These are phyloP conservation scores for Dryadomyces quercus-mongolicae DNA, from an alignment of 2,329 filamentous ascomycete species.

Conservation along the genomic window DNA sequence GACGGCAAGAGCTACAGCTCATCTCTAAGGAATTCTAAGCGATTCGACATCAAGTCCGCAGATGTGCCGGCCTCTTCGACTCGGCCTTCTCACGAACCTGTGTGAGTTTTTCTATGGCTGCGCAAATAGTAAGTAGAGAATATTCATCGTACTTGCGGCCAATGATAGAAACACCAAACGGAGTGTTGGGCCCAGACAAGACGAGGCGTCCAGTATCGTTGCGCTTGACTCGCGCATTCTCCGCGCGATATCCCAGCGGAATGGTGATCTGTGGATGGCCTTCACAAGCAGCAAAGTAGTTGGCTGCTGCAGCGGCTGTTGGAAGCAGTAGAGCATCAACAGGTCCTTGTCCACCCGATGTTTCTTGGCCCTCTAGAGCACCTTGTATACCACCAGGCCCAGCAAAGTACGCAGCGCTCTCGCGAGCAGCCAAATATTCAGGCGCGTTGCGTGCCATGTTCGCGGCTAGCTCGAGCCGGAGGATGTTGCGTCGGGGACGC, in stretches of 20 bases:
- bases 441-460: slow-evolving; percentile 22
- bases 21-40: not conserved
- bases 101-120: slow-evolving; percentile 54
- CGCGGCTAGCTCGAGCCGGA: not conserved
- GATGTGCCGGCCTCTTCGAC: slow-evolving; percentile 9
- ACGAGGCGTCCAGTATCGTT: slow-evolving; percentile 36
- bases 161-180: slow-evolving; percentile 49
- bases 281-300: slow-evolving; percentile 44
- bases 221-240: slow-evolving; percentile 29
- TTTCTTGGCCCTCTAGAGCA: slow-evolving; percentile 9
- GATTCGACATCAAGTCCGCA: not conserved
- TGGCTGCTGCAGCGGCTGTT: slow-evolving; percentile 33
- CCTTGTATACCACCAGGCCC: slow-evolving; percentile 49
- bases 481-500: slow-evolving; percentile 5
- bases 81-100: slow-evolving; percentile 16
- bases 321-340: slow-evolving; percentile 53
- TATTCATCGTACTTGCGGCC: slow-evolving; percentile 50
- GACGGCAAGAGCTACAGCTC: too few relatives aligned
- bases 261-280: slow-evolving; percentile 51
- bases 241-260: slow-evolving; percentile 47
- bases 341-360: slow-evolving; percentile 29
- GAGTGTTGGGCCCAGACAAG: slow-evolving; percentile 33
- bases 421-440: not conserved
- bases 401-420: slow-evolving; percentile 23
- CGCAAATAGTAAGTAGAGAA: slow-evolving; percentile 50